Base-by-base conservation (phyloP, 1,284 basidiomycete genomes). In the Boletus austroedulis region DNA sequence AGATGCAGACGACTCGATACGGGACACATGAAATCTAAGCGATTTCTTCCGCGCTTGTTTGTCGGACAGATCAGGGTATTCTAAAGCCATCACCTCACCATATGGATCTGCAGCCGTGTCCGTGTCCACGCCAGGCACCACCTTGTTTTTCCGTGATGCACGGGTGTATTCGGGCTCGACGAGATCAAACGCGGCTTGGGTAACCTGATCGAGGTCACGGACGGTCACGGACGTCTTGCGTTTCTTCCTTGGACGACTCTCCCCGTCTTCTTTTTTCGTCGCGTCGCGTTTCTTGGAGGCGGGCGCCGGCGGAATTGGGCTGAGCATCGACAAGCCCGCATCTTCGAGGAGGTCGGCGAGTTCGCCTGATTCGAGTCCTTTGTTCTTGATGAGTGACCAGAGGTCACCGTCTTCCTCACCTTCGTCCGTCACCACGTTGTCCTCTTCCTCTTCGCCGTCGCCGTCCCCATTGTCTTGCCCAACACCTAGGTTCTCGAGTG, bases 21-120 rank as follows among this genome's bases (percentile, higher is more conserved):
- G 86, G 48, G 91, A 84, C 0, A 89, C 89, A 68, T 96, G 86
- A 85, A 98, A 98, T 32, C 89, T 87, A 24, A 98, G 80, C 11
- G 90, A 82, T 69, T 86, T 86, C 64, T 86, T 89, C 57, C 89
- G 85, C 8, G 87, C 85, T 40, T 78, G 82, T 73, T 97, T 97
- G 76, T 97, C 95, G 12, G 80, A 81, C 7, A 84, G 82, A 65
- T 97, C 95, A 17, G 84, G 82, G 26, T 81, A 75, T 56, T 84
- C 80, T 21, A 98, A 81, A 14, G 82, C 73, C 2, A 82, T 84
- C 11, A 84, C 80, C 69, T 98, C 95, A 55, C 94, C 91, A 65
- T 85, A 92, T 7, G 82, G 79, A 69, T 91, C 87, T 11, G 75
- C 70, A 7, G 73, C 67, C 23, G 62, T 40, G 28, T 66, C 67